Conservation (phyloP, 495 filamentous ascomycete genomes). For the Parmelia sp. region DNA sequence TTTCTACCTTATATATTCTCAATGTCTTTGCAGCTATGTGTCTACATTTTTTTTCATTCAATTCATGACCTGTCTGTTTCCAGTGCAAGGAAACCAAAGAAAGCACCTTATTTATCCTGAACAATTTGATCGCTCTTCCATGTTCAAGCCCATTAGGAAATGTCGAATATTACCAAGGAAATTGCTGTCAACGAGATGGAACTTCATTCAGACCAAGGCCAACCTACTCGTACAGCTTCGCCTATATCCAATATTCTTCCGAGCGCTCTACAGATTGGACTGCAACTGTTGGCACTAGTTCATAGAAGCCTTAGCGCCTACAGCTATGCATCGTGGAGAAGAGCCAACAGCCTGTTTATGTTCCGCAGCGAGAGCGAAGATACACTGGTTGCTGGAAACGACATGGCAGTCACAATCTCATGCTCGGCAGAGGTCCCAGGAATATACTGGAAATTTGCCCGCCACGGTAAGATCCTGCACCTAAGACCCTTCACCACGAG, state of each 20-base stretch:
- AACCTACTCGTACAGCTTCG: not conserved
- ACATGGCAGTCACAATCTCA: not conserved
- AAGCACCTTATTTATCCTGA: not conserved
- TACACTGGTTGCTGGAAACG: not conserved
- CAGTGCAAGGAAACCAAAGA: not conserved
- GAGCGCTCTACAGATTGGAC: not conserved
- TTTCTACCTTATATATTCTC: not conserved
- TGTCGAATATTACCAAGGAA: not conserved
- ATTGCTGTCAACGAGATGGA: not conserved
- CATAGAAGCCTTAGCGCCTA: conserved; percentile 11
- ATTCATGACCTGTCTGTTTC: not conserved
- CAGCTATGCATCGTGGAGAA: conserved; percentile 3
- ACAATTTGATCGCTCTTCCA: not conserved
- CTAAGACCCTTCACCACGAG: not conserved
- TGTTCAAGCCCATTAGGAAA: not conserved
- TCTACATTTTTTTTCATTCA: not conserved
- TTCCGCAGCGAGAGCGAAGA: conserved; percentile 1
- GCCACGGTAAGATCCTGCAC: not conserved
- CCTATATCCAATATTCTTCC: not conserved
- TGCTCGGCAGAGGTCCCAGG: not conserved
- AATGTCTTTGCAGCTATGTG: not conserved
- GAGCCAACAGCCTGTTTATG: not conserved
- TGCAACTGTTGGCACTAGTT: not conserved
- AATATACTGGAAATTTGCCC: conserved; percentile 4
- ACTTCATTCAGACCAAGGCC: not conserved